A percentile compares a stretch with the other conserved stretches of the same genome.
Conservation (phyloP, 495 filamentous ascomycete species). For the Daldinia decipiens region DNA sequence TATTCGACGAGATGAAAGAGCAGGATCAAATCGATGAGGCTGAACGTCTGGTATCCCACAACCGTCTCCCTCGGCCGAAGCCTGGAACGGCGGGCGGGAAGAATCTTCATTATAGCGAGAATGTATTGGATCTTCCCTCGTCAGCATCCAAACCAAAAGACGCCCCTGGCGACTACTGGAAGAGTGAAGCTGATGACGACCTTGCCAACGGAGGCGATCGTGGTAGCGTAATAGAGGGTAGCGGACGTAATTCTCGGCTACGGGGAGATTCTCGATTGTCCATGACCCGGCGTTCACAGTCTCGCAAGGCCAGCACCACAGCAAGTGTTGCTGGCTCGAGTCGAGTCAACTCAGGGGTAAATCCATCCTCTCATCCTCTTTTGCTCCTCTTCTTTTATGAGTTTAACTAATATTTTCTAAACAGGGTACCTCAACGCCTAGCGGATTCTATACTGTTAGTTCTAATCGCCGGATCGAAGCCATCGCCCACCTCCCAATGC, state of each 20-base stretch:
- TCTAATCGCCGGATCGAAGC: constrained; percentile 80
- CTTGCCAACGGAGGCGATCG: constrained; percentile 57
- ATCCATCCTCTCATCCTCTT: constrained; percentile 11
- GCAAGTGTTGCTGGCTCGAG: constrained; percentile 46
- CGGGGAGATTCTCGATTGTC: constrained; percentile 61
- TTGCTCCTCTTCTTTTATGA: background rate
- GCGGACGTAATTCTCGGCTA: constrained; percentile 59
- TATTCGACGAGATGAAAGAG: constrained; percentile 88
- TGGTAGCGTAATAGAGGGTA: constrained; percentile 61
- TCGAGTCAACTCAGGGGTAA: constrained; percentile 61
- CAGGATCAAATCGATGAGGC: constrained; percentile 90
- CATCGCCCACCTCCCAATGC: constrained; percentile 84
- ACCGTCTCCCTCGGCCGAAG: constrained; percentile 74
- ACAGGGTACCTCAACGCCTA: constrained; percentile 11
- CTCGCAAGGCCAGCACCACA: constrained; percentile 71
- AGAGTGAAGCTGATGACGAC: constrained; percentile 76
- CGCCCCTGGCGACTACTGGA: constrained; percentile 63
- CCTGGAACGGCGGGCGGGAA: constrained; percentile 84
- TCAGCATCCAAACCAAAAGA: constrained; percentile 53
- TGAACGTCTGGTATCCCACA: constrained; percentile 88
- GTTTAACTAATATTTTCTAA: background rate
- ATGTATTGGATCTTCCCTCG: constrained; percentile 76
- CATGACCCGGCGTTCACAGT: constrained; percentile 59
- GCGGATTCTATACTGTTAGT: constrained; percentile 62
- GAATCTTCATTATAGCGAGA: constrained; percentile 91